Percentiles rank a stretch among this genome's conserved stretches.
Evolutionary conservation across 495 filamentous ascomycete species (phyloP).

Genomic region (Penicillium maclennaniae): DNA sequence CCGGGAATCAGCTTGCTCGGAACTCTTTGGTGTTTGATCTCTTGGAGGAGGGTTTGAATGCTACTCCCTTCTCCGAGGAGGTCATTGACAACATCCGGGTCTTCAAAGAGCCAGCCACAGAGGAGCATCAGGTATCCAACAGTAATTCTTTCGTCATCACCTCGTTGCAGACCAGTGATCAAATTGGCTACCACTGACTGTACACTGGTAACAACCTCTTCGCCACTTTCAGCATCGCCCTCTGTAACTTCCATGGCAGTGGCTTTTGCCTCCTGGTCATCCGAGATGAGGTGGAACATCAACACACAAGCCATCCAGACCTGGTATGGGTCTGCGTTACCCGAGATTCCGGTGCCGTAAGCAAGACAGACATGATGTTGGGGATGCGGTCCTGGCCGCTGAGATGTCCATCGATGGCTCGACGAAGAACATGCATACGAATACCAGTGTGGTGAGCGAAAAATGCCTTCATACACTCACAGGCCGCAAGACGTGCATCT

Average conservation of each 20-base stretch:
- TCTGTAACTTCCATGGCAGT: slow-evolving; percentile 79
- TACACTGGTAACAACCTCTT: slow-evolving; percentile 94
- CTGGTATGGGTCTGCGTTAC: slow-evolving; percentile 77
- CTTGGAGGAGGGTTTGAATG: slow-evolving; percentile 78
- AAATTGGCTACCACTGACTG: slow-evolving; percentile 82
- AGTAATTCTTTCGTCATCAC: slow-evolving; percentile 75
- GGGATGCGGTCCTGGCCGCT: slow-evolving; percentile 77
- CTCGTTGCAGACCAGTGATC: slow-evolving; percentile 66
- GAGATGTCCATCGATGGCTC: slow-evolving; percentile 84
- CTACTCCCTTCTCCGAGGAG: slow-evolving; percentile 93
- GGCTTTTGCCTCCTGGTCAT: slow-evolving; percentile 74
- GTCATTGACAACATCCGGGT: slow-evolving; percentile 86
- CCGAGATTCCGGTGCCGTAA: slow-evolving; percentile 56
- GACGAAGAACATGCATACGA: slow-evolving; percentile 74
- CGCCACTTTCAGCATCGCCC: slow-evolving; percentile 83
- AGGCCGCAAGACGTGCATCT: slow-evolving; percentile 78
- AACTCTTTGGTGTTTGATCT: slow-evolving; percentile 56
- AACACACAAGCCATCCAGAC: slow-evolving; percentile 90
- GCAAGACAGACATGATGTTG: slow-evolving; percentile 83
- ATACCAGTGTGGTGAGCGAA: slow-evolving; percentile 76
- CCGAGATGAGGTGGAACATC: slow-evolving; percentile 82
- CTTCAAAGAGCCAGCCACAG: slow-evolving; percentile 91
- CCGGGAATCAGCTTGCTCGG: slow-evolving; percentile 69
- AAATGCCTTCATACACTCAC: slow-evolving; percentile 89
- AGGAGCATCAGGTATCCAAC: slow-evolving; percentile 90